Conservation (phyloP, 768 basidiomycete genomes). For the Termitomyces sp. region DNA sequence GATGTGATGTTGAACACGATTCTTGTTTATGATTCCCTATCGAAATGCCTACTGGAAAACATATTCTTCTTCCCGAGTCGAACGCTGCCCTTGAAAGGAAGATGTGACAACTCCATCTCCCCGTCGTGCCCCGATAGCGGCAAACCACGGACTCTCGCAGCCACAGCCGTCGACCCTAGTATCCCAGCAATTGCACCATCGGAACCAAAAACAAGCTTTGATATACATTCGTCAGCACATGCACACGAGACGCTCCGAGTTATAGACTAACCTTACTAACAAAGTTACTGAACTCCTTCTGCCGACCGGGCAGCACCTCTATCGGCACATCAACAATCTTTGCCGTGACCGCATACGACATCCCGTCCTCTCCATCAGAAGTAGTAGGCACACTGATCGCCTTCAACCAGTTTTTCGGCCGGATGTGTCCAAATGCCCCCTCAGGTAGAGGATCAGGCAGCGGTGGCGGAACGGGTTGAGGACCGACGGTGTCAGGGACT, state of each 20-base stretch:
- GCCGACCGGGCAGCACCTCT: slow-evolving; percentile 72
- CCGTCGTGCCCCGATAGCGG: slow-evolving; percentile 37
- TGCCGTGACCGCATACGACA: slow-evolving; percentile 57
- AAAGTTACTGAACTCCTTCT: slow-evolving; percentile 73
- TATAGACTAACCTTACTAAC: slow-evolving; percentile 58
- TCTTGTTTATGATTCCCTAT: too few relatives aligned
- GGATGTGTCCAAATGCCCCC: slow-evolving; percentile 72
- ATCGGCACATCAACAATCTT: slow-evolving; percentile 71
- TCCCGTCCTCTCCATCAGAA: slow-evolving; percentile 44
- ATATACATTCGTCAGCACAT: not conserved
- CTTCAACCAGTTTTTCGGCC: slow-evolving; percentile 66
- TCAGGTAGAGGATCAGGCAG: slow-evolving; percentile 67
- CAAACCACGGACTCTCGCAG: slow-evolving; percentile 55
- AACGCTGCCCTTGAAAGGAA: slow-evolving; percentile 69
- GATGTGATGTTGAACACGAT: not conserved
- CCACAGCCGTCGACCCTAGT: slow-evolving; percentile 58
- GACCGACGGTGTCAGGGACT: slow-evolving; percentile 31
- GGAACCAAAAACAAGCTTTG: slow-evolving; percentile 64
- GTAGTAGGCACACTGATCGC: slow-evolving; percentile 37
- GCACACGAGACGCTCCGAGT: not conserved
- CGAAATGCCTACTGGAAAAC: not conserved
- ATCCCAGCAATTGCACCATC: slow-evolving; percentile 69
- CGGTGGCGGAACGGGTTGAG: slow-evolving; percentile 34
- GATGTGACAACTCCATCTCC: slow-evolving; percentile 55
- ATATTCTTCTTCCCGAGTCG: slow-evolving; percentile 54